A percentile compares a stretch with the other conserved stretches of the same genome.
These are phyloP conservation scores for Globisporangium heterothallicum DNA, from an alignment of 352 stramenopile species.

Conservation along the genomic window DNA sequence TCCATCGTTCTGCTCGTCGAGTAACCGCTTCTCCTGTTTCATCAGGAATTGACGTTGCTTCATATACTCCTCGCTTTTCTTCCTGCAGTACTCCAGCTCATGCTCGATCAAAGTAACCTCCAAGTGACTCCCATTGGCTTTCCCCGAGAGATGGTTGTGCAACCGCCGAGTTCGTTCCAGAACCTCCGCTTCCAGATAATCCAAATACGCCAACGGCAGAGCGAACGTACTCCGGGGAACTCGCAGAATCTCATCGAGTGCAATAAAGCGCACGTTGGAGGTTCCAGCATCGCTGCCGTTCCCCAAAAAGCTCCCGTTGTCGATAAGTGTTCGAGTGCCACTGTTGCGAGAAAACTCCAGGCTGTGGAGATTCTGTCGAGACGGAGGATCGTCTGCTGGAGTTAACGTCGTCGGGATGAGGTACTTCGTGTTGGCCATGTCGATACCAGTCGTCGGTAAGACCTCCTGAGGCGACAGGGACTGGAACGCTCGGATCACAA, in stretches of 20 bases:
- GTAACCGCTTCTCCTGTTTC: constrained; percentile 58
- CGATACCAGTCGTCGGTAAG: constrained; percentile 50
- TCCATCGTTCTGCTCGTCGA: constrained; percentile 45
- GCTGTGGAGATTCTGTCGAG: not conserved
- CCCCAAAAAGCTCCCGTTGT: constrained; percentile 64
- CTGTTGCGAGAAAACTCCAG: constrained; percentile 21
- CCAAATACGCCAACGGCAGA: constrained; percentile 64
- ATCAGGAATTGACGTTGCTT: constrained; percentile 74
- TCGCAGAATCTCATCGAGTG: constrained; percentile 73
- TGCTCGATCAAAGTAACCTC: constrained; percentile 29
- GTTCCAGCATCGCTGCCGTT: constrained; percentile 25
- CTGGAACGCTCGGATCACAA: constrained; percentile 52
- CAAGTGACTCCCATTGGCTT: constrained; percentile 14
- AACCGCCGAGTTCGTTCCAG: constrained; percentile 45
- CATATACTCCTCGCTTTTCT: constrained; percentile 70
- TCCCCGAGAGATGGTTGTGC: constrained; percentile 34
- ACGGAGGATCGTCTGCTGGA: constrained; percentile 22
- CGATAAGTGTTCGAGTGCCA: constrained; percentile 38
- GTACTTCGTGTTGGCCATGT: constrained; percentile 77
- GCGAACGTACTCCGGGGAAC: constrained; percentile 70
- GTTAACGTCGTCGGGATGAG: constrained; percentile 58
- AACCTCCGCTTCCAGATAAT: constrained; percentile 65
- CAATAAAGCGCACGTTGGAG: constrained; percentile 41
- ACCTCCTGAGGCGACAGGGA: constrained; percentile 42
- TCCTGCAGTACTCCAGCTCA: constrained; percentile 59